phyloP scores from a whole-genome alignment of 345 rosid species.

The Barbarea vulgaris region DNA sequence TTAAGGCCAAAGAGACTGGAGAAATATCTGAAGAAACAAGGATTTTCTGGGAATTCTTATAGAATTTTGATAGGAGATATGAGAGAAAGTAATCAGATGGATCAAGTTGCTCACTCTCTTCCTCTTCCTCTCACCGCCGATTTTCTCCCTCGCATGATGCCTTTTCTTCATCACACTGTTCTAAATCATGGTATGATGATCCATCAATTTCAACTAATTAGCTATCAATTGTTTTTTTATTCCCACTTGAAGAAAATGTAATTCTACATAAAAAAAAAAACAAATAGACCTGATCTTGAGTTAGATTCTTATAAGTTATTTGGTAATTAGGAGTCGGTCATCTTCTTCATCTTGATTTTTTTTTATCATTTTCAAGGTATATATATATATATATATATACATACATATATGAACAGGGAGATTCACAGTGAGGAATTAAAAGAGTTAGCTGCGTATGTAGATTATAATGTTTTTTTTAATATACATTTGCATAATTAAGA shows the following conservation, averaged over 20 bases:
- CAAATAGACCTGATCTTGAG: neutral
- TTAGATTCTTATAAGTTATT: neutral
- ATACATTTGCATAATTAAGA: constrained; percentile 10
- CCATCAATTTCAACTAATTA: neutral
- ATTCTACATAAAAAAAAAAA: neutral
- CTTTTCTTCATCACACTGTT: constrained; percentile 43
- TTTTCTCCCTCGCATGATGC: constrained; percentile 43
- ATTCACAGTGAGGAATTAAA: constrained; percentile 3
- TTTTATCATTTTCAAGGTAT: neutral
- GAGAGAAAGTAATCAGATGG: constrained; percentile 41
- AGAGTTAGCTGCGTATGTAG: neutral
- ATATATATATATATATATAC: neutral
- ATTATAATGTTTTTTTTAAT: neutral
- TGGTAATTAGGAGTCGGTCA: constrained; percentile 1
- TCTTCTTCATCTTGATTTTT: constrained; percentile 14
- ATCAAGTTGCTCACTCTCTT: constrained; percentile 38
- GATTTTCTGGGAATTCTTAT: constrained; percentile 50
- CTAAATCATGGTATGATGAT: constrained; percentile 42
- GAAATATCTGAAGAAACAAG: constrained; percentile 48
- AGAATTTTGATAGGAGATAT: constrained; percentile 47
- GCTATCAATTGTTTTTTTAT: neutral
- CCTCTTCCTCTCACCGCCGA: constrained; percentile 45
- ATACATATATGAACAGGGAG: neutral
- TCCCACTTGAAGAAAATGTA: constrained; percentile 3
- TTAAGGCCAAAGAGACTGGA: constrained; percentile 50